phyloP scores from a whole-genome alignment of 1,284 basidiomycete species.

The Tilletia indica region DNA sequence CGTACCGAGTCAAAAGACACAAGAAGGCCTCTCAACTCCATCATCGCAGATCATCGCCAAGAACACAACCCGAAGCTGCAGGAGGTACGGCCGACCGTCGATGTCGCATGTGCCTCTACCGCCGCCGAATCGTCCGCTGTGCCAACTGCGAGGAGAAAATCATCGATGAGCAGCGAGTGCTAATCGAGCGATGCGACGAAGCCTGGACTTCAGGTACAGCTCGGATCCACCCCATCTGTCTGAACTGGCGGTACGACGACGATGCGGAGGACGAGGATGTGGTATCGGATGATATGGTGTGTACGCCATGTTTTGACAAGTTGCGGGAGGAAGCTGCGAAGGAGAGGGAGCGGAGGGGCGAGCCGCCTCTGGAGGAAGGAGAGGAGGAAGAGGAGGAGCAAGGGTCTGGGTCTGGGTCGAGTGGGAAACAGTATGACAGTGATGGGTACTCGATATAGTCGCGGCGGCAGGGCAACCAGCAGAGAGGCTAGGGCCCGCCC shows the following conservation, averaged over 20 bases:
- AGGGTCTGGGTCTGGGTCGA: slow-evolving; percentile 10
- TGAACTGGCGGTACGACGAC: slow-evolving; percentile 14
- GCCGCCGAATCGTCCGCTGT: slow-evolving; percentile 14
- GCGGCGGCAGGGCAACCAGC: no score
- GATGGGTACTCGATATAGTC: slow-evolving; percentile 12
- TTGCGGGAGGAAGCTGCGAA: background rate
- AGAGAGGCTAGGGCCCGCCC: no score
- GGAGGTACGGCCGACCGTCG: background rate
- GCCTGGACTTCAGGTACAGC: slow-evolving; percentile 10
- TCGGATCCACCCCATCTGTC: slow-evolving; percentile 13
- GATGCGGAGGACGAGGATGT: slow-evolving; percentile 8
- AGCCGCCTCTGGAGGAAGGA: slow-evolving; percentile 1
- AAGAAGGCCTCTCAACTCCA: no score
- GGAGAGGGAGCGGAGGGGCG: slow-evolving; percentile 7
- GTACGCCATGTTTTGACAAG: background rate
- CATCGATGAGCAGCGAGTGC: slow-evolving; percentile 14
- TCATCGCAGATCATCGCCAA: no score
- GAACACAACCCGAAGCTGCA: no score
- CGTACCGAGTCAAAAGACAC: no score
- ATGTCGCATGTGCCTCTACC: slow-evolving; percentile 17
- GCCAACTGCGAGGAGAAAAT: slow-evolving; percentile 2
- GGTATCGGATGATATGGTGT: background rate
- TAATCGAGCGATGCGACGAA: slow-evolving; percentile 1
- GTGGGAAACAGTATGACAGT: slow-evolving; percentile 14
- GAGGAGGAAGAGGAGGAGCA: background rate